Evolutionary conservation across 176 grass and related monocot species (phyloP), one percentile per base, ranked within the genome.

Genomic region (Ensete glaucum): DNA sequence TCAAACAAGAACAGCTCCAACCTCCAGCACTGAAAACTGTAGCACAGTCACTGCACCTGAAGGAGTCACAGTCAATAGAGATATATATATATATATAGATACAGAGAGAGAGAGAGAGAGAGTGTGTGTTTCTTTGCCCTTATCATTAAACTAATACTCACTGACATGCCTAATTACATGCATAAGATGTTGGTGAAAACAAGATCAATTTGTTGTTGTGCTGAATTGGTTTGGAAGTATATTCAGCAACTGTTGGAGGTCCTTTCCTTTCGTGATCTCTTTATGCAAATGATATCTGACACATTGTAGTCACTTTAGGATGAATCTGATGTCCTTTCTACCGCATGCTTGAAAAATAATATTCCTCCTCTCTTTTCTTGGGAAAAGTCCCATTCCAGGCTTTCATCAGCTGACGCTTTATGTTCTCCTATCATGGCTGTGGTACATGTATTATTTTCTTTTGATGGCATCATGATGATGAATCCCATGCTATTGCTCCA

Each of bases 241-340:
- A 43, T 43, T 43, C 34, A 43, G 34, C 4, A 43, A 43, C 34
- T 43, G 34, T 60, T 60, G 57, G 16, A 60, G 57, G 57, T 60
- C 57, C 57, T 60, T 60, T 60, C 57, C 57, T 60, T 60, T 60
- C n/a, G n/a, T 60, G 57, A 60, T 60, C 13, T 60, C 57, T 60
- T 60, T 60, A 60, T 60, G 57, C 57, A 60, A 60, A 69, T 69
- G 66, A 69, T 69, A 49, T 69, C 66, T 69, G 66, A 69, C 66
- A 69, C 15, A n/a, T 49, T 69, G 66, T 49, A 69, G 29, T 49
- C 34, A 19, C 66, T 69, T 69, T 69, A 43, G 66, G 66, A 27
- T 69, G 66, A 69, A 69, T 8, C 29, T 49, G 27, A 69, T 69
- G 66, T 50, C 26, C 66, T 69, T 69, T 49, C 66, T 69, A 69